These are phyloP conservation scores for Silene conica DNA, from an alignment of 148 eudicot species.

Conservation along the genomic window DNA sequence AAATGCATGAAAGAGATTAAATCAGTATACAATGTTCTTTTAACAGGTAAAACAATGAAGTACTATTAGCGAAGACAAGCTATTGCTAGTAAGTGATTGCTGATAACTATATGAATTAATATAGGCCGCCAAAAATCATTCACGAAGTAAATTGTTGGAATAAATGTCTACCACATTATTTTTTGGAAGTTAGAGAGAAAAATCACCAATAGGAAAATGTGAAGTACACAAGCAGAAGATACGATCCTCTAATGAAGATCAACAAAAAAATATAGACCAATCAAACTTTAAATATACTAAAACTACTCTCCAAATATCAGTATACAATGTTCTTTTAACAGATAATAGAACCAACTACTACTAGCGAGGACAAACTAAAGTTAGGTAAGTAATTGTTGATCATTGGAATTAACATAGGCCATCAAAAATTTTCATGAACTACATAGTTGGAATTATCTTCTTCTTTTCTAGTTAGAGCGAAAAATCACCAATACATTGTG, in stretches of 20 bases:
- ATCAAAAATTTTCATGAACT: conserved; percentile 2
- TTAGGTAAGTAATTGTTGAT: background rate
- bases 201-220: background rate
- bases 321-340: too few relatives aligned
- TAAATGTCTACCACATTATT: background rate
- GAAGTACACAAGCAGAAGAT: background rate
- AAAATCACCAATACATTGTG: background rate
- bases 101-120: background rate
- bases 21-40: background rate
- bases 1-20: conserved; percentile 8
- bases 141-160: background rate
- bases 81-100: background rate
- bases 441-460: background rate
- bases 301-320: too few relatives aligned
- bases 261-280: background rate
- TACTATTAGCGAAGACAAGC: conserved; percentile 1
- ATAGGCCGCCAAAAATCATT: conserved; percentile 3
- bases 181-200: background rate
- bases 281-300: background rate
- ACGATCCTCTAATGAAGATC: background rate
- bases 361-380: background rate
- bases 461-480: background rate
- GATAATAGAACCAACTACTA: background rate
- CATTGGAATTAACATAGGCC: background rate
- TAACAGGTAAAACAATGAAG: background rate